Base-by-base conservation (phyloP, 2,329 filamentous ascomycete genomes). In the Tolypocladium guangdongense region DNA sequence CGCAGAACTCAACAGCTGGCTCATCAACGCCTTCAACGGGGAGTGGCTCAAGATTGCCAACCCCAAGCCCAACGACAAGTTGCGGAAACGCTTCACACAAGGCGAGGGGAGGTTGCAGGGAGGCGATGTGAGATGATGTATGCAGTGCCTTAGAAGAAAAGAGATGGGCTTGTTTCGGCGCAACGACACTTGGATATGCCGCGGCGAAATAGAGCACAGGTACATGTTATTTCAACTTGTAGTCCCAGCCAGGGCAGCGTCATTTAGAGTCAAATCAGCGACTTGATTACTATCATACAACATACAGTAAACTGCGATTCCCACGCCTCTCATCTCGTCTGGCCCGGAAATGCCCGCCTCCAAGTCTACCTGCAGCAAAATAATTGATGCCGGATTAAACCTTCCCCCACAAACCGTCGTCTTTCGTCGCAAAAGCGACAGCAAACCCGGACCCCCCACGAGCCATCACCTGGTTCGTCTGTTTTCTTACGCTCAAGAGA, bases 11-110 rank as follows among this genome's bases (percentile, higher is more conserved):
- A 84, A 78, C 54, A 91, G 88, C 66, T 99, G 92, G 92, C 82
- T 99, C 52, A 81, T 96, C 66, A 97, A 96, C 66, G 93, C 93
- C 2, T 99, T 99, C 68, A 97, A 97, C 61, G 93, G 93, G 51
- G 90, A 96, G 68, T 97, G 92, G 90, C 74, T 92, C 55, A 82
- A 80, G 67, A 66, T 82, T 16, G 62, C 67, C 12, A 57, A 78
- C 51, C 73, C 80, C 2, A 76, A 76, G 60, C 80, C 80, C 2
- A 69, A 68, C 32, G 61, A 66, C 20, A 63, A 61, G 46, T 52
- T 38, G 32, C 52, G 41, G 35, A 45, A 38, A 32, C 27, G 33
- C 4, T n/a, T 10, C 32, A 10, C 4, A 4, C 24, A 46, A 6
- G 43, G 12, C 12, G 20, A 50, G n/a, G 45, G 33, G n/a, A 22